These are phyloP conservation scores for Theobroma grandiflorum DNA, from an alignment of 441 rosid genomes.

Conservation along the genomic window DNA sequence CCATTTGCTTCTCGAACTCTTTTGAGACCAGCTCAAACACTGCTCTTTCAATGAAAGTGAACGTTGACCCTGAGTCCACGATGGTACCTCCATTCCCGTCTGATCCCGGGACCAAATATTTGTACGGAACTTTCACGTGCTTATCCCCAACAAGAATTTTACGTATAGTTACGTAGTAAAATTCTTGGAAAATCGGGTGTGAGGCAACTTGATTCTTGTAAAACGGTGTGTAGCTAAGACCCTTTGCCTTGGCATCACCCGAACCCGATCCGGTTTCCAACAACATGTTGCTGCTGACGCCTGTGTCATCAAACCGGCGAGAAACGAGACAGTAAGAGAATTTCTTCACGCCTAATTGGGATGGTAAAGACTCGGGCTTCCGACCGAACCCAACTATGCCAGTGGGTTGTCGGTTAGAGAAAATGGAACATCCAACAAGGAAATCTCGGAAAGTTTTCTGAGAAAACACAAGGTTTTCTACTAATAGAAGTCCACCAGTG, in stretches of 20 bases:
- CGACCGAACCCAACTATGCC: slow-evolving; percentile 94
- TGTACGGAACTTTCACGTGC: slow-evolving; percentile 67
- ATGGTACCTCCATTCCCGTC: slow-evolving; percentile 89
- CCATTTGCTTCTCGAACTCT: slow-evolving; percentile 69
- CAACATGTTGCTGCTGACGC: slow-evolving; percentile 61
- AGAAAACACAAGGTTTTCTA: slow-evolving; percentile 62
- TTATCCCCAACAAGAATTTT: slow-evolving; percentile 68
- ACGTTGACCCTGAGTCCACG: slow-evolving; percentile 88
- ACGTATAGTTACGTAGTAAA: slow-evolving; percentile 67
- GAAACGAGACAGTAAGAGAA: slow-evolving; percentile 82
- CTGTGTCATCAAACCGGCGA: slow-evolving; percentile 60
- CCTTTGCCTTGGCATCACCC: slow-evolving; percentile 48
- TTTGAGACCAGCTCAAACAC: slow-evolving; percentile 56
- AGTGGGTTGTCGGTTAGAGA: slow-evolving; percentile 74
- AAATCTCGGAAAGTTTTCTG: slow-evolving; percentile 54
- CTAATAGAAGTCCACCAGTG: slow-evolving; percentile 67
- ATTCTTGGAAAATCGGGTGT: slow-evolving; percentile 50
- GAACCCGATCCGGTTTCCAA: slow-evolving; percentile 54
- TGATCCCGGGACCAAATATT: slow-evolving; percentile 54
- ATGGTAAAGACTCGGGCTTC: slow-evolving; percentile 64
- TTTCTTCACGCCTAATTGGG: slow-evolving; percentile 66
- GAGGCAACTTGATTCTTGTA: slow-evolving; percentile 48
- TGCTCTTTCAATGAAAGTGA: slow-evolving; percentile 80
- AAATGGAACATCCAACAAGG: slow-evolving; percentile 76
- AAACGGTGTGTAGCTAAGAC: slow-evolving; percentile 74